Evolutionary conservation across 2,329 filamentous ascomycete genomes (phyloP).

Genomic region (Penicillium sp.): DNA sequence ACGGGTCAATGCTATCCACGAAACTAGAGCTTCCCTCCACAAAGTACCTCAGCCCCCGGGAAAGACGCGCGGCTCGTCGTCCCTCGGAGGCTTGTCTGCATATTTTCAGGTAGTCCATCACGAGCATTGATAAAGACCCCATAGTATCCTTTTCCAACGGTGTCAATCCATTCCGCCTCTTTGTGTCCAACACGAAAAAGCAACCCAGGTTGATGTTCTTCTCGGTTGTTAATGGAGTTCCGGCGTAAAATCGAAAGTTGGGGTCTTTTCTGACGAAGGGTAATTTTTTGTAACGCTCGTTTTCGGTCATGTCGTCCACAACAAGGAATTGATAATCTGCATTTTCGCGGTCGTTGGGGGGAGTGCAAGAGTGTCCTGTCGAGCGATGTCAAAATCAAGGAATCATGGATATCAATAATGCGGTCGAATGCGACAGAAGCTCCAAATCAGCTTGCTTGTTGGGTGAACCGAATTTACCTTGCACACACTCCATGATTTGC

Average conservation of each 20-base stretch:
- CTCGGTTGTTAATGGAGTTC: constrained; percentile 59
- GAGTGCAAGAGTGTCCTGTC: constrained; percentile 37
- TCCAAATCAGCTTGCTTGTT: background rate
- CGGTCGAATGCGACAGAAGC: background rate
- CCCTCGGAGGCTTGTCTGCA: constrained; percentile 51
- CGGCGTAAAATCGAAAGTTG: constrained; percentile 52
- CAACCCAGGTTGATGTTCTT: constrained; percentile 58
- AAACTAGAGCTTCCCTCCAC: constrained; percentile 50
- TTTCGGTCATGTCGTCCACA: constrained; percentile 39
- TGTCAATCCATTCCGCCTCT: constrained; percentile 49
- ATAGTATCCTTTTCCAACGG: constrained; percentile 47
- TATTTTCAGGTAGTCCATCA: constrained; percentile 60
- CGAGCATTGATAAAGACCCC: constrained; percentile 53
- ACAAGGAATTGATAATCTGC: constrained; percentile 31
- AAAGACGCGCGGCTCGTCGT: constrained; percentile 52
- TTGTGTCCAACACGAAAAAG: constrained; percentile 58
- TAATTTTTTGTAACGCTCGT: constrained; percentile 39
- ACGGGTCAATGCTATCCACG: constrained; percentile 28
- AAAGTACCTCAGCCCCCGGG: constrained; percentile 55
- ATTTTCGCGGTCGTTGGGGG: constrained; percentile 24
- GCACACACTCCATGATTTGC: constrained; percentile 35
- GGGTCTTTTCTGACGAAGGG: constrained; percentile 36
- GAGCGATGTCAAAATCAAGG: constrained; percentile 8
- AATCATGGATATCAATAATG: background rate
- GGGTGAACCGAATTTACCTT: constrained; percentile 27